Base-by-base conservation (phyloP, 1,284 basidiomycete species). In the Sporisorium sorghi region DNA sequence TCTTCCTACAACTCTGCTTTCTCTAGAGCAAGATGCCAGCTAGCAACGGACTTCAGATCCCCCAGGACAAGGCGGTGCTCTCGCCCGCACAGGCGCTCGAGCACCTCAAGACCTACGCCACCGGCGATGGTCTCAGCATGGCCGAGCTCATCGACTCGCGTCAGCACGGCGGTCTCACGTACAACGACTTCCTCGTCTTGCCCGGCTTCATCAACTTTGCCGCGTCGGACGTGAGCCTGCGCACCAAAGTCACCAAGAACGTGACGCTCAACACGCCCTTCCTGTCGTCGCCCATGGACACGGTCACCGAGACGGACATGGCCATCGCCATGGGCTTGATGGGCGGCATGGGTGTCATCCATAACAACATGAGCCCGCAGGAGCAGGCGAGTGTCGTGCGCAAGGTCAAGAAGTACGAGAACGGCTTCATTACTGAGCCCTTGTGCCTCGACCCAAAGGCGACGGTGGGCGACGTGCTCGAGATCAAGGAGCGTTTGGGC, bases 211-310 rank as follows among this genome's bases (percentile, higher is more conserved):
- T 99, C 81, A 90, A 95, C 87, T 99, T 99, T 85, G 88, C 91
- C 35, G 92, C 93, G 2, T 89, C 84, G 11, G 89, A 90, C 55
- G 95, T 97, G 80, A 85, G 89, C 74, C 91, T 94, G 3, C 93
- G 97, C 86, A 92, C 90, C 79, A 89, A 88, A 58, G 91, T 99
- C 58, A 97, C 96, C 48, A 90, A 92, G 63, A 97, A 97, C 83
- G 93, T 98, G 77, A 87, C 89, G 43, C 89, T 99, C 82, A 97
- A 94, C 87, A 95, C 95, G 0, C 96, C 97, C 0, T 97, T 99
- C 87, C 88, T 98, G 87, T 97, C 93, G 85, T 96, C 93, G 65
- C 96, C 97, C 43, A 99, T 99, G 96, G 96, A 99, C 87, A 99
- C 96, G 33, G 96, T 99, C 76, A 99, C 97, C 3, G 96, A 98